Percentiles rank a stretch among this genome's conserved stretches.
These are phyloP conservation scores for Penicillium daleae DNA, from an alignment of 495 filamentous ascomycete species.

Conservation along the genomic window DNA sequence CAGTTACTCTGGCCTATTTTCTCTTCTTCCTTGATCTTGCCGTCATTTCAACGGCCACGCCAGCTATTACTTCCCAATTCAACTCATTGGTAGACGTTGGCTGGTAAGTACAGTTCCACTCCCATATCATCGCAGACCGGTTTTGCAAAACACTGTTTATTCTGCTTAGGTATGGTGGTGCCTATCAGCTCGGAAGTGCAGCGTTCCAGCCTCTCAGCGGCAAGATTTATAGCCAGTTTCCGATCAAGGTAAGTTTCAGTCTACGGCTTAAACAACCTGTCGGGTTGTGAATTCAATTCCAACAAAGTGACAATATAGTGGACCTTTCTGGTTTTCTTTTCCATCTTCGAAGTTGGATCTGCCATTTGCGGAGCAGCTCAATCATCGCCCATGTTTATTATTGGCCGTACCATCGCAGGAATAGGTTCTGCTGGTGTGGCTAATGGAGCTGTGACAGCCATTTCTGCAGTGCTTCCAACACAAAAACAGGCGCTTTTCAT, in stretches of 20 bases:
- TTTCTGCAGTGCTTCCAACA: slow-evolving; percentile 25
- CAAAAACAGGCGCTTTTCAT: slow-evolving; percentile 25
- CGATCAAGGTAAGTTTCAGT: slow-evolving; percentile 27
- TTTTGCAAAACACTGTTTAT: slow-evolving; percentile 56
- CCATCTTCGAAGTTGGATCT: slow-evolving; percentile 71
- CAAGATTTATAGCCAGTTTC: slow-evolving; percentile 35
- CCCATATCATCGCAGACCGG: slow-evolving; percentile 29
- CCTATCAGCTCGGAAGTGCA: slow-evolving; percentile 32
- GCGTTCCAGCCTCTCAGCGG: slow-evolving; percentile 36
- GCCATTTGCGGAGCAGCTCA: slow-evolving; percentile 74
- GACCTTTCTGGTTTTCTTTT: slow-evolving; percentile 29
- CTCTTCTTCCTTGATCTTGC: slow-evolving; percentile 35
- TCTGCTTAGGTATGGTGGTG: slow-evolving; percentile 35
- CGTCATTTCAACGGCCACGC: slow-evolving; percentile 34
- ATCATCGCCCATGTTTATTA: slow-evolving; percentile 68
- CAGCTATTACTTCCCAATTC: slow-evolving; percentile 36
- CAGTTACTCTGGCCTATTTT: slow-evolving; percentile 33
- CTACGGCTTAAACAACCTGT: slow-evolving; percentile 5
- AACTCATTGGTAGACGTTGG: slow-evolving; percentile 36
- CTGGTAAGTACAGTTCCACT: slow-evolving; percentile 23
- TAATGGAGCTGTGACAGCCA: slow-evolving; percentile 25
- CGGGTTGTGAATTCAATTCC: background rate
- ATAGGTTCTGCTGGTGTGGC: slow-evolving; percentile 66
- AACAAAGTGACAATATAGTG: slow-evolving; percentile 21
- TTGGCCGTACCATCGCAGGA: slow-evolving; percentile 79